Base-by-base conservation (phyloP, 2,329 filamentous ascomycete species). In the Sarocladium strictum region DNA sequence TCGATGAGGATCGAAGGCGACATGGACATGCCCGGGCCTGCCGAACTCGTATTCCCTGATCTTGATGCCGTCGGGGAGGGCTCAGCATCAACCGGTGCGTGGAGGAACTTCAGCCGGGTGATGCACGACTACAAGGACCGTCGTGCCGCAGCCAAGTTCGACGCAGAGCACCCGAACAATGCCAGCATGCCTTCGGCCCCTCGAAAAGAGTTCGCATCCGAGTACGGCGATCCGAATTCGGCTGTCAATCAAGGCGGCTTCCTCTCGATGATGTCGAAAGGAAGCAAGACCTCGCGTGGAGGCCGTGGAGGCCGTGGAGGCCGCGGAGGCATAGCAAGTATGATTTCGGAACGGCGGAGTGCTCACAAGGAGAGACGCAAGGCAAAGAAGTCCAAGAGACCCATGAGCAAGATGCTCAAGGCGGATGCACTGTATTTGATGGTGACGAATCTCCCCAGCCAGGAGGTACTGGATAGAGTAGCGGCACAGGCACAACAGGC, bases 1-100 rank as follows among this genome's bases (percentile, higher is more conserved):
- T 32, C 53, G n/a, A 54, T 54, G 53, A 54, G 49, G 53, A 43
- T 54, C n/a, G 38, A 54, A 14, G 32, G 32, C 26, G 53, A 54
- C 14, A 21, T 32, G 23, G 53, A 47, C 2, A 33, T 54, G 40
- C 53, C 38, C 3, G 23, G 32, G 2, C 41, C 29, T 37, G 53
- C 53, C 2, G 24, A 38, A 15, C 29, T 54, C 14, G 24, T 54
- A 11, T 54, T 54, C 23, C 52, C 52, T 7, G 52, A 33, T 3
- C 43, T 47, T 29, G 43, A 47, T 23, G 43, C 43, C n/a, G 24
- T 27, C 14, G 17, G 14, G n/a, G 26, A 17, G n/a, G 17, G 43
- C 9, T 17, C 17, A 27, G 17, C 43, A n/a, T 47, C 43, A 12
- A 47, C 10, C 43, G 29, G 21, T 29, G 21, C 43, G 14, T 47